Evolutionary conservation across 305 asterid genomes (phyloP).

Genomic region (Solanum aculeatissimum): DNA sequence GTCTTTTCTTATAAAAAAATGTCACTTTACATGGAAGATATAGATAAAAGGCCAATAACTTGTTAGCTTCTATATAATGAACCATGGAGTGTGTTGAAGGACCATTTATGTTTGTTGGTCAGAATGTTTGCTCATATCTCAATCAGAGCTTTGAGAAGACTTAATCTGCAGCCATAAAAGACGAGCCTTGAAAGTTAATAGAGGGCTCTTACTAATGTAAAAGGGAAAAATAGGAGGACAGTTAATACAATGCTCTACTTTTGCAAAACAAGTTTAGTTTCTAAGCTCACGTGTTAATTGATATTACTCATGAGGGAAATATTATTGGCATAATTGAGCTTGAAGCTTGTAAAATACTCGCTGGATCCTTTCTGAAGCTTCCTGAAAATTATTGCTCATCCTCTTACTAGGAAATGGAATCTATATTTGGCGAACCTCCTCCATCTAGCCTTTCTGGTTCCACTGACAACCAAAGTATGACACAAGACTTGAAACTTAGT

Average conservation of each 20-base stretch:
- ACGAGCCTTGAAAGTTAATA: background rate
- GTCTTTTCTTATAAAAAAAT: background rate
- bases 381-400: background rate
- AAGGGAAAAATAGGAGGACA: background rate
- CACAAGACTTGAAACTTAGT: conserved; percentile 14
- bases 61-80: background rate
- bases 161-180: background rate
- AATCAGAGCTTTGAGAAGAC: background rate
- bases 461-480: conserved; percentile 14
- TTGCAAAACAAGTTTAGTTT: background rate
- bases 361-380: background rate
- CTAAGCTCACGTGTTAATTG: background rate
- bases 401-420: conserved; percentile 72
- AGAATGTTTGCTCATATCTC: background rate
- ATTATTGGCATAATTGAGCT: background rate
- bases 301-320: background rate
- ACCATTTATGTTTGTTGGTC: background rate
- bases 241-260: background rate
- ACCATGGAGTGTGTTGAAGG: background rate
- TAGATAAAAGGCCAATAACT: background rate
- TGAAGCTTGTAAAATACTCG: background rate
- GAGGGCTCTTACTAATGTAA: background rate
- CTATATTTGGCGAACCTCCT: conserved; percentile 77
- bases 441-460: conserved; percentile 40
- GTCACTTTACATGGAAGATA: background rate